Conservation (phyloP, 495 filamentous ascomycete species). For the Diplogelasinospora grovesii region DNA sequence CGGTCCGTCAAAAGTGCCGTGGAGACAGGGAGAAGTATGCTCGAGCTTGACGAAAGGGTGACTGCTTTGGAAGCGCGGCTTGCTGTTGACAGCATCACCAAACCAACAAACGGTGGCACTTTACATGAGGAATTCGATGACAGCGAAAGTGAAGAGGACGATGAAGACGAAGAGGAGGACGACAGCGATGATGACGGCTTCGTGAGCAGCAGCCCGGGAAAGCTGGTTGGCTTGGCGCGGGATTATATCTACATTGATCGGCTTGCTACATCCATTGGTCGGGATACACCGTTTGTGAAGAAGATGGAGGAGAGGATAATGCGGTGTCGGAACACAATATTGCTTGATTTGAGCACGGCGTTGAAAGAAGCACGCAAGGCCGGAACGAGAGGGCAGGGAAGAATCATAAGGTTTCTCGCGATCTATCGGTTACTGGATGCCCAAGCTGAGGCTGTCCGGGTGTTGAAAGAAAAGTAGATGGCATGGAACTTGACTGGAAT, state of each 20-base stretch:
- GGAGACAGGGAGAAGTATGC: conserved; percentile 55
- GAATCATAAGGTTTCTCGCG: conserved; percentile 61
- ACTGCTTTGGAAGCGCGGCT: conserved; percentile 70
- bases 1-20: conserved; percentile 32
- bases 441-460: conserved; percentile 65
- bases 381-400: conserved; percentile 45
- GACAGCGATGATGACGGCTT: conserved; percentile 17
- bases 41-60: conserved; percentile 64
- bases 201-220: conserved; percentile 34
- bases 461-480: conserved; percentile 46
- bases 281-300: conserved; percentile 35
- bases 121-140: conserved; percentile 30
- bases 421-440: conserved; percentile 77
- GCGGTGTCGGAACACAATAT: conserved; percentile 59
- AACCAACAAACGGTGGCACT: conserved; percentile 22
- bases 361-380: conserved; percentile 62
- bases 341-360: conserved; percentile 76
- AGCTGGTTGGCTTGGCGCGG: conserved; percentile 36
- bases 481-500: not conserved
- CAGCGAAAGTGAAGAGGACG: conserved; percentile 19
- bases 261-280: conserved; percentile 37
- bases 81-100: conserved; percentile 30
- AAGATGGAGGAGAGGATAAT: conserved; percentile 50
- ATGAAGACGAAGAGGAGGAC: conserved; percentile 22
- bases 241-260: conserved; percentile 35